Percentiles rank a stretch among this genome's conserved stretches.
Conservation (phyloP, 495 filamentous ascomycete genomes). For the Lophium mytilinum region DNA sequence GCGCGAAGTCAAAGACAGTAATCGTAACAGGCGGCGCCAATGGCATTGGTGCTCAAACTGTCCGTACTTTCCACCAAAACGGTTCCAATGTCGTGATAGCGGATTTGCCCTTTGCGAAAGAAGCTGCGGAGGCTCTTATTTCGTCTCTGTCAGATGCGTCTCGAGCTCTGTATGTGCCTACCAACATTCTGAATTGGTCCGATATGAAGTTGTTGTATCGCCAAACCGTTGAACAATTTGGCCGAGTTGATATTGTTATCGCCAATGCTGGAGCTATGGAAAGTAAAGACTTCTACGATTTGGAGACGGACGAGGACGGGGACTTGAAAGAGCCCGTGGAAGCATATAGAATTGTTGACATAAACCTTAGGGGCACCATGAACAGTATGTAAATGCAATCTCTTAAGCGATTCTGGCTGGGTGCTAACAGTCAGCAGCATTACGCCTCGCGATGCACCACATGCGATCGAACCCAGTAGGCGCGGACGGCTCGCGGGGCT, state of each 20-base stretch:
- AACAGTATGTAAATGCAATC: slow-evolving; percentile 24
- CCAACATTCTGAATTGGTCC: slow-evolving; percentile 39
- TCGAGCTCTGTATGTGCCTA: slow-evolving; percentile 27
- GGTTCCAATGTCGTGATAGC: slow-evolving; percentile 19
- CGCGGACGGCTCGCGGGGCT: slow-evolving; percentile 8
- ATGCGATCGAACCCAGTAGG: slow-evolving; percentile 10
- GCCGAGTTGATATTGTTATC: slow-evolving; percentile 44
- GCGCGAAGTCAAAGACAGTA: slow-evolving; percentile 4
- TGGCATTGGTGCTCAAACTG: slow-evolving; percentile 18
- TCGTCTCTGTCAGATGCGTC: slow-evolving; percentile 5
- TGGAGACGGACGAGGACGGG: slow-evolving; percentile 36
- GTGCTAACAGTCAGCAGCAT: background rate
- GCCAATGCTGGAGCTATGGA: slow-evolving; percentile 43
- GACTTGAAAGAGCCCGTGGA: slow-evolving; percentile 36
- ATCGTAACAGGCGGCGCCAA: slow-evolving; percentile 18
- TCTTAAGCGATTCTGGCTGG: background rate
- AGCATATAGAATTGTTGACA: slow-evolving; percentile 32
- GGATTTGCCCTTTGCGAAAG: slow-evolving; percentile 6
- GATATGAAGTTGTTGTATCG: slow-evolving; percentile 38
- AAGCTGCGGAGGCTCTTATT: slow-evolving; percentile 11
- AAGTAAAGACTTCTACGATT: slow-evolving; percentile 34
- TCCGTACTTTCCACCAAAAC: slow-evolving; percentile 11
- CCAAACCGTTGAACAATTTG: slow-evolving; percentile 32
- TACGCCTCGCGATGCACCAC: slow-evolving; percentile 13
- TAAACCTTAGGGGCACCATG: slow-evolving; percentile 39